Evolutionary conservation across 345 rosid genomes (phyloP).

Genomic region (Erodium maritimum): DNA sequence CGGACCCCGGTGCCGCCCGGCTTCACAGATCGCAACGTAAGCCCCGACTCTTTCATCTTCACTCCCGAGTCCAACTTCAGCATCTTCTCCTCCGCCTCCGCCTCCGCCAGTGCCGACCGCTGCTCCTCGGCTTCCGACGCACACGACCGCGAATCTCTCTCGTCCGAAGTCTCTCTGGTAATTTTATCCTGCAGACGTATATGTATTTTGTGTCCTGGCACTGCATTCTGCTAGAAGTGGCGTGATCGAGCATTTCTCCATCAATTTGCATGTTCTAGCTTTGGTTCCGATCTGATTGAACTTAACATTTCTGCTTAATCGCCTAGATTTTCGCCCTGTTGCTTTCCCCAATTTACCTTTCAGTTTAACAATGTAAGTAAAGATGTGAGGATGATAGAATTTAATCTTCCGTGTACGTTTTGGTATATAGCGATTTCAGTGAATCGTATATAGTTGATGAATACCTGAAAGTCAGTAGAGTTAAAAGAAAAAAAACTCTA

Average conservation of each 20-base stretch:
- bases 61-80: conserved; percentile 70
- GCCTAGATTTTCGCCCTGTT: too few relatives aligned
- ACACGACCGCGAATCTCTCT: conserved; percentile 49
- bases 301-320: too few relatives aligned
- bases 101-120: conserved; percentile 82
- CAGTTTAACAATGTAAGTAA: too few relatives aligned
- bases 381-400: too few relatives aligned
- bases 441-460: neutral
- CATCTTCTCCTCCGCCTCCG: conserved; percentile 77
- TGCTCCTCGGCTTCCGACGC: conserved; percentile 78
- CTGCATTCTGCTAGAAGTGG: neutral
- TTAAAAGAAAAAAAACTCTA: neutral
- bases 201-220: neutral
- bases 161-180: conserved; percentile 67
- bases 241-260: neutral
- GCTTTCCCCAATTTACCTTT: too few relatives aligned
- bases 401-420: too few relatives aligned
- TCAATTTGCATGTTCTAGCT: neutral
- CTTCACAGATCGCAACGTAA: conserved; percentile 44
- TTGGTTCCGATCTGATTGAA: neutral
- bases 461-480: neutral
- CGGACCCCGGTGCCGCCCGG: conserved; percentile 20
- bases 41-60: conserved; percentile 80
- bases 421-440: neutral
- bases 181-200: neutral